A percentile compares a stretch with the other conserved stretches of the same genome.
Evolutionary conservation across 2,329 filamentous ascomycete genomes (phyloP).

Genomic region (Xylariaceae sp.): DNA sequence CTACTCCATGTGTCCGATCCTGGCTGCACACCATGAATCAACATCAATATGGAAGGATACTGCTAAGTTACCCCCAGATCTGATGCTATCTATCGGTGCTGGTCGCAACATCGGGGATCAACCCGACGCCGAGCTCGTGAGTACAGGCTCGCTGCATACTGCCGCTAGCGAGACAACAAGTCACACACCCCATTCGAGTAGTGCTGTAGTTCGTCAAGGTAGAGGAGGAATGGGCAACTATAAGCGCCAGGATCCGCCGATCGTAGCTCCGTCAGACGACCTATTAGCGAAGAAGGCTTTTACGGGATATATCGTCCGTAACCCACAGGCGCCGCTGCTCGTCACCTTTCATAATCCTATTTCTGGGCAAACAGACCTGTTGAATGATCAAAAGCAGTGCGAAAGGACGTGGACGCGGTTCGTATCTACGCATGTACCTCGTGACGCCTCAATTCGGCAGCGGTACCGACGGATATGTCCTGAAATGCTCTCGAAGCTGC

Average conservation of each 20-base stretch:
- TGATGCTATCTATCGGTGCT: conserved; percentile 29
- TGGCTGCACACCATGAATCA: conserved; percentile 26
- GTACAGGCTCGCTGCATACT: conserved; percentile 16
- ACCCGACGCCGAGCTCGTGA: conserved; percentile 10
- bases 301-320: conserved; percentile 28
- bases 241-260: conserved; percentile 21
- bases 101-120: conserved; percentile 29
- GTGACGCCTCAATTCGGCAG: conserved; percentile 15
- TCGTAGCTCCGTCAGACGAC: conserved; percentile 2
- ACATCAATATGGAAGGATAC: conserved; percentile 28
- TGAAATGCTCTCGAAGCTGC: conserved; percentile 26
- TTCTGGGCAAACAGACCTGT: conserved; percentile 23
- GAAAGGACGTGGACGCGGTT: conserved; percentile 27
- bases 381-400: conserved; percentile 24
- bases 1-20: conserved; percentile 25
- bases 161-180: conserved; percentile 21
- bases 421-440: conserved; percentile 16
- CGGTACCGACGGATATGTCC: conserved; percentile 30
- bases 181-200: conserved; percentile 11
- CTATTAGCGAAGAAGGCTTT: conserved; percentile 9
- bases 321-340: conserved; percentile 29
- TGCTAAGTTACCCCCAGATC: conserved; percentile 22
- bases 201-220: conserved; percentile 27
- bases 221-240: conserved; percentile 30
- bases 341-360: conserved; percentile 28